phyloP scores from a whole-genome alignment of 192 early-diverging fungal species.

The Coemansia interrupta region DNA sequence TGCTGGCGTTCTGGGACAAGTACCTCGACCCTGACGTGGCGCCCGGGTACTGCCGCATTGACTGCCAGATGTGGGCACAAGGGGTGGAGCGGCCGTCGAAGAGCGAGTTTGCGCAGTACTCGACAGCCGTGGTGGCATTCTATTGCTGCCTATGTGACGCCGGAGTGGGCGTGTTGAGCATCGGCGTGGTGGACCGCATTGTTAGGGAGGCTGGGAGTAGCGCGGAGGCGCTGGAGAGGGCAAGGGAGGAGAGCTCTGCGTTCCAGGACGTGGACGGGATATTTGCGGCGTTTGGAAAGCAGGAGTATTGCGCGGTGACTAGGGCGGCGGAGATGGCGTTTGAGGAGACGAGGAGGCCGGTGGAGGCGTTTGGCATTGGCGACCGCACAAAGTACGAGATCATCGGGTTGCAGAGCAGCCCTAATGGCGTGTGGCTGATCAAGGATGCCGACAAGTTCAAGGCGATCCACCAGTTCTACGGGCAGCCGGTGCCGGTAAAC shows the following conservation, averaged over 20 bases:
- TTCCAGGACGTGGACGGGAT: too few relatives aligned
- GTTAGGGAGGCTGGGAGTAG: too few relatives aligned
- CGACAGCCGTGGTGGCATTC: not conserved
- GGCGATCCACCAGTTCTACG: not conserved
- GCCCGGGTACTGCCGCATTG: not conserved
- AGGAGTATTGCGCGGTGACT: too few relatives aligned
- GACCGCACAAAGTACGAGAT: not conserved
- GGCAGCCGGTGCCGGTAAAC: not conserved
- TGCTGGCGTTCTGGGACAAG: not conserved
- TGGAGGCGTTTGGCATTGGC: not conserved
- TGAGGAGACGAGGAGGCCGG: not conserved
- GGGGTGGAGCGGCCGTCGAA: not conserved
- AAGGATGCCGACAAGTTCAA: not conserved
- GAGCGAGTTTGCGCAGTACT: not conserved
- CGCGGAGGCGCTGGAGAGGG: too few relatives aligned
- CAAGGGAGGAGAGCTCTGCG: too few relatives aligned
- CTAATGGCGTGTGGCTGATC: slow-evolving; percentile 2
- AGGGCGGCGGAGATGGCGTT: not conserved
- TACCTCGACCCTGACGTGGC: not conserved
- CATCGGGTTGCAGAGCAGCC: not conserved
- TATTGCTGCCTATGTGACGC: too few relatives aligned
- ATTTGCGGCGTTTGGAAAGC: too few relatives aligned
- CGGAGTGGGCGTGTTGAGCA: too few relatives aligned
- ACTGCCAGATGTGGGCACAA: not conserved
- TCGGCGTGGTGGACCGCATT: too few relatives aligned